Evolutionary conservation across 768 basidiomycete genomes (phyloP).

Genomic region (Hygrophorus russula): DNA sequence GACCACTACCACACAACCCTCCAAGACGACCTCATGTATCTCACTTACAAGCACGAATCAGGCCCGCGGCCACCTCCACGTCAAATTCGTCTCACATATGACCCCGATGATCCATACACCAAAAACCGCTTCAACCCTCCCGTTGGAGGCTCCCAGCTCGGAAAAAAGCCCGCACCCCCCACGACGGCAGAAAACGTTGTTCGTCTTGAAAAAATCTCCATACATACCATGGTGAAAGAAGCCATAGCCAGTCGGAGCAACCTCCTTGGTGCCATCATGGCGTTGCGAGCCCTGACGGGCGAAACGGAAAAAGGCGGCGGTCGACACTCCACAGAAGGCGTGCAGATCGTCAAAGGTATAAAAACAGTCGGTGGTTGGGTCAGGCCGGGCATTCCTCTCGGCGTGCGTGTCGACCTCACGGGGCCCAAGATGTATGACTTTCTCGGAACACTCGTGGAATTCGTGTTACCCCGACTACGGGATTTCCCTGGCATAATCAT

Average conservation of each 20-base stretch:
- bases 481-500: conserved; percentile 81
- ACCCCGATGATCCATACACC: conserved; percentile 74
- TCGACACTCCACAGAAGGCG: conserved; percentile 54
- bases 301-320: conserved; percentile 71
- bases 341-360: conserved; percentile 65
- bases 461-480: conserved; percentile 88
- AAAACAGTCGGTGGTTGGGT: conserved; percentile 76
- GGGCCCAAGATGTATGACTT: conserved; percentile 96
- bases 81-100: conserved; percentile 54
- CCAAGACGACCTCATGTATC: conserved; percentile 86
- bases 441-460: conserved; percentile 77
- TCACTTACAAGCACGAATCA: conserved; percentile 77
- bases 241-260: conserved; percentile 58
- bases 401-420: conserved; percentile 83
- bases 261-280: conserved; percentile 79
- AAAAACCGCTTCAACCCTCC: conserved; percentile 68
- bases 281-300: conserved; percentile 78
- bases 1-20: conserved; percentile 82
- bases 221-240: conserved; percentile 83
- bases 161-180: conserved; percentile 57
- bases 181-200: conserved; percentile 62
- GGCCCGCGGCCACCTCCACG: conserved; percentile 41
- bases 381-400: conserved; percentile 69
- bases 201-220: conserved; percentile 68
- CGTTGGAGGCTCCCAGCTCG: conserved; percentile 57